These are phyloP conservation scores for Rauvolfia tetraphylla DNA, from an alignment of 257 asterid genomes.

Conservation along the genomic window DNA sequence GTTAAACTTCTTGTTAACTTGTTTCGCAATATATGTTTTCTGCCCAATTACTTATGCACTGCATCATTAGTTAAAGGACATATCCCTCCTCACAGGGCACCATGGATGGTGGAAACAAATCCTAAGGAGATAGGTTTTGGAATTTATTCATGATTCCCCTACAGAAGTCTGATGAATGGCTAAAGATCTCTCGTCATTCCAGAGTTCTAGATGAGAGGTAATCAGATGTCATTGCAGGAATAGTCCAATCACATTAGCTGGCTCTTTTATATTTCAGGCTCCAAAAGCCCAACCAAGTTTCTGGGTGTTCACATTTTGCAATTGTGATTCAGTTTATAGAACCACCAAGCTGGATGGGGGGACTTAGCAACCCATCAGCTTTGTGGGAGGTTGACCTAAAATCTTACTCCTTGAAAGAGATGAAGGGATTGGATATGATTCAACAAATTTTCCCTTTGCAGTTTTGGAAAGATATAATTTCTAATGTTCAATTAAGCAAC, in stretches of 20 bases:
- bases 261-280: neutral
- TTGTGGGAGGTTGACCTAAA: no score
- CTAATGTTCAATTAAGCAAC: no score
- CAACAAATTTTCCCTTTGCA: neutral
- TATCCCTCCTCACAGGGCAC: slow-evolving; percentile 52
- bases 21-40: no score
- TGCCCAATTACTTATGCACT: neutral
- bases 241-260: neutral
- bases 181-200: neutral
- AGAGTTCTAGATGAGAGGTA: neutral
- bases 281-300: neutral
- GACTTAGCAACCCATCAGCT: no score
- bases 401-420: no score
- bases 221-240: neutral
- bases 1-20: no score
- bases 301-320: neutral
- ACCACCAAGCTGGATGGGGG: no score
- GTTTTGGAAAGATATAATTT: no score
- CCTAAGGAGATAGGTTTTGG: slow-evolving; percentile 92
- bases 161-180: neutral
- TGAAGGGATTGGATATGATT: neutral
- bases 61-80: neutral
- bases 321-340: neutral
- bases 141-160: slow-evolving; percentile 34
- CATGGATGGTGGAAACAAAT: slow-evolving; percentile 94